phyloP scores from a whole-genome alignment of 129 eudicot species.

The Flaveria sonorensis region DNA sequence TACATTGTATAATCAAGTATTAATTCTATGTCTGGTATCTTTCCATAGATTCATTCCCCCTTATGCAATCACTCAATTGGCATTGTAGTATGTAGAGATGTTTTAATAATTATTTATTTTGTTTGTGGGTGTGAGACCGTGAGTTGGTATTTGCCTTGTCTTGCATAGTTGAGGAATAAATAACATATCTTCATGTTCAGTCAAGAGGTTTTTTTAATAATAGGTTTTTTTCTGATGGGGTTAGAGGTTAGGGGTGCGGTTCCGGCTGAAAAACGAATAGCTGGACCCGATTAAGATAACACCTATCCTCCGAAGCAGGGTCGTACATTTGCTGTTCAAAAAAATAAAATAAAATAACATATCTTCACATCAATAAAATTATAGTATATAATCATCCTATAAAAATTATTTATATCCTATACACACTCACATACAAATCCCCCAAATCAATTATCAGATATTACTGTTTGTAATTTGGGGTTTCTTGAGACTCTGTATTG shows the following conservation, averaged over 20 bases:
- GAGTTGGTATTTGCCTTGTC: constrained; percentile 12
- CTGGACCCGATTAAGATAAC: too few species aligned
- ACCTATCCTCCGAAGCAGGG: too few species aligned
- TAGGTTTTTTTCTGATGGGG: too few species aligned
- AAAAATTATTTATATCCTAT: too few species aligned
- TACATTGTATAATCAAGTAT: not conserved
- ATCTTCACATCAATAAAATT: not conserved
- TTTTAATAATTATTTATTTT: not conserved
- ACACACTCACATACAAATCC: too few species aligned
- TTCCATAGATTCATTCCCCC: constrained; percentile 11
- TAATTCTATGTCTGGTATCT: not conserved
- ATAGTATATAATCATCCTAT: not conserved
- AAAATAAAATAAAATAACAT: too few species aligned
- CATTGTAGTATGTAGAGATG: not conserved
- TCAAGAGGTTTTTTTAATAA: too few species aligned
- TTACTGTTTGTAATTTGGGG: not conserved
- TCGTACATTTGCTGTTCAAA: too few species aligned
- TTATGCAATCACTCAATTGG: constrained; percentile 2
- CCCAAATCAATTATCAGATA: not conserved
- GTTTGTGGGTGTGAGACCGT: not conserved
- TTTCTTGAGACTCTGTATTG: not conserved
- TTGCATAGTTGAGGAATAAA: constrained; percentile 8
- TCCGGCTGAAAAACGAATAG: too few species aligned
- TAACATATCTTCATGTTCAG: too few species aligned
- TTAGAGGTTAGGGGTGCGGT: too few species aligned